Conservation (phyloP, 345 rosid species). For the Brassica rapa region DNA sequence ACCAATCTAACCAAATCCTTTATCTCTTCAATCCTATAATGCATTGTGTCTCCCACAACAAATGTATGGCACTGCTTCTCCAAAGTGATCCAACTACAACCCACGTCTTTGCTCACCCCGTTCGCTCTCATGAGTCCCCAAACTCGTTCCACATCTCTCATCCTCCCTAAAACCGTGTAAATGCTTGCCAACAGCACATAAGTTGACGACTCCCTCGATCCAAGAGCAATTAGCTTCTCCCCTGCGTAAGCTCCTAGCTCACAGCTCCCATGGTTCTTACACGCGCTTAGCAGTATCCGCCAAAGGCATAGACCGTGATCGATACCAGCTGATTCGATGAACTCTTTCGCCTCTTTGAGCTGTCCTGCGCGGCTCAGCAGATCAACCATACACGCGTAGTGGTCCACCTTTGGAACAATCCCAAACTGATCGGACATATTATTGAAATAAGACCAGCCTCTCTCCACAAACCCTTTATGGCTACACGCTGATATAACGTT, state of each 20-base stretch:
- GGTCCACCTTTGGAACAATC: conserved; percentile 62
- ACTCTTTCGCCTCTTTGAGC: conserved; percentile 64
- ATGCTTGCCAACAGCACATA: conserved; percentile 59
- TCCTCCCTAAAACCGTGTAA: conserved; percentile 56
- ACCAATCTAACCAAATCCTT: conserved; percentile 44
- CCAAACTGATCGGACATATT: conserved; percentile 57
- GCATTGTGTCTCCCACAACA: conserved; percentile 65
- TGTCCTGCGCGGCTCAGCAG: conserved; percentile 75
- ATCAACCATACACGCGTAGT: conserved; percentile 83
- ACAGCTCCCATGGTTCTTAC: conserved; percentile 56
- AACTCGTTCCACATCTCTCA: conserved; percentile 58
- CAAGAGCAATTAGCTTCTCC: conserved; percentile 69
- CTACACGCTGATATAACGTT: conserved; percentile 72
- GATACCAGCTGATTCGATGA: conserved; percentile 65
- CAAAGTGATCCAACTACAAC: conserved; percentile 75
- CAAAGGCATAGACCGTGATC: conserved; percentile 69
- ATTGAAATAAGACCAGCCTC: conserved; percentile 59
- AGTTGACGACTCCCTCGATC: conserved; percentile 71
- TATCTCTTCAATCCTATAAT: conserved; percentile 50
- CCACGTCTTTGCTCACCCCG: conserved; percentile 70
- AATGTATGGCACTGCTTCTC: conserved; percentile 54
- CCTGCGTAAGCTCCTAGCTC: conserved; percentile 75
- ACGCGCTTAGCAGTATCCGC: conserved; percentile 69
- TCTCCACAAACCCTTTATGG: conserved; percentile 70
- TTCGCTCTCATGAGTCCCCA: conserved; percentile 54